Conservation (phyloP, 192 early-diverging fungal genomes). For the Thoreauomyces humboldtii region DNA sequence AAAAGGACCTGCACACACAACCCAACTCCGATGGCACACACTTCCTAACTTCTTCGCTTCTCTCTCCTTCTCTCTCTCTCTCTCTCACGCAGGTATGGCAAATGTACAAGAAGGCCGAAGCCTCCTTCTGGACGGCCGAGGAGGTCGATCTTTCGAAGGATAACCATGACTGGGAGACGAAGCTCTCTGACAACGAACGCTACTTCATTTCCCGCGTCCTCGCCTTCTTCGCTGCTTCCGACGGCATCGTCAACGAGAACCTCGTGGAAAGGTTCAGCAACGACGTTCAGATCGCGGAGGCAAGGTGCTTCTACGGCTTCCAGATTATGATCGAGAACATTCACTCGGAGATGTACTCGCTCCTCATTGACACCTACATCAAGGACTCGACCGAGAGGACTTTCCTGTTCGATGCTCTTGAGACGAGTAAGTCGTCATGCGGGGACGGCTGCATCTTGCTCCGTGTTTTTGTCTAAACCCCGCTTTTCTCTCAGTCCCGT, state of each 20-base stretch:
- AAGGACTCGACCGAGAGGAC: slow-evolving; percentile 78
- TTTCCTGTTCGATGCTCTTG: slow-evolving; percentile 89
- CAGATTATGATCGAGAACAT: slow-evolving; percentile 98
- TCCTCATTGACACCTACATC: slow-evolving; percentile 89
- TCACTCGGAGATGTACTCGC: slow-evolving; percentile 88
- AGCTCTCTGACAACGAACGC: slow-evolving; percentile 74
- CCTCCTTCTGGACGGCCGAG: slow-evolving; percentile 96
- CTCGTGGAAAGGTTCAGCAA: slow-evolving; percentile 79
- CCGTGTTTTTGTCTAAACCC: slow-evolving; percentile 79
- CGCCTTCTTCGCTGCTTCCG: slow-evolving; percentile 86
- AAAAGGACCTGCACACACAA: too few species aligned
- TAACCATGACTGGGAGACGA: slow-evolving; percentile 59
- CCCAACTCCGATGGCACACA: too few species aligned
- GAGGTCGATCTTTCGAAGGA: slow-evolving; percentile 75
- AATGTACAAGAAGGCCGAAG: slow-evolving; percentile 95
- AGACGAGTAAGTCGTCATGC: slow-evolving; percentile 84
- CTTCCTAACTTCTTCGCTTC: too few species aligned
- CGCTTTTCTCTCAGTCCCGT: slow-evolving; percentile 66
- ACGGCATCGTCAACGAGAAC: slow-evolving; percentile 89
- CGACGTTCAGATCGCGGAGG: slow-evolving; percentile 91
- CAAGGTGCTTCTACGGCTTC: slow-evolving; percentile 94
- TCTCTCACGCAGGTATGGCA: slow-evolving; percentile 72
- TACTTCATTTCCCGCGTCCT: slow-evolving; percentile 83
- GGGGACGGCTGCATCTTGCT: too few species aligned
- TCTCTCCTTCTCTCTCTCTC: not conserved